These are phyloP conservation scores for Elsinoe batatas DNA, from an alignment of 2,329 filamentous ascomycete species.

Conservation along the genomic window DNA sequence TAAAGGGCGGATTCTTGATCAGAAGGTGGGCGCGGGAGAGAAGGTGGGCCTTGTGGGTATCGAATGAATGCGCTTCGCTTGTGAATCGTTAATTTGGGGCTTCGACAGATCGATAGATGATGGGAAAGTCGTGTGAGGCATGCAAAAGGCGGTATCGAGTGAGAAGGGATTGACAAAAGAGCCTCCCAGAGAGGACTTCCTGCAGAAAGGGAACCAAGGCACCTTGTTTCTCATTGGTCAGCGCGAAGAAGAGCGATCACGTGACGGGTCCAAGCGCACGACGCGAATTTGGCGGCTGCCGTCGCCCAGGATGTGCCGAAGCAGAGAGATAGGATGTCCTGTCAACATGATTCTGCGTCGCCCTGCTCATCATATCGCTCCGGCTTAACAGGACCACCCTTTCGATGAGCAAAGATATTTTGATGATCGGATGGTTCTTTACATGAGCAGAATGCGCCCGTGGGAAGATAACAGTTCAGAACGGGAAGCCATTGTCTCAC, in stretches of 20 bases:
- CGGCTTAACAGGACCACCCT: too few species aligned
- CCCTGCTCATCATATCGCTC: too few species aligned
- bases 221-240: not conserved
- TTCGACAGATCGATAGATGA: not conserved
- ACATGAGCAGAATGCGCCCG: not conserved
- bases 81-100: not conserved
- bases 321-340: not conserved
- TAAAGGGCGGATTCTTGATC: not conserved
- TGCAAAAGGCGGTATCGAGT: not conserved
- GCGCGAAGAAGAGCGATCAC: not conserved
- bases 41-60: not conserved
- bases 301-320: not conserved
- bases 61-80: not conserved
- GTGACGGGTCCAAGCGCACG: not conserved
- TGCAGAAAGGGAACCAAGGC: not conserved
- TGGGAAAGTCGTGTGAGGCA: not conserved
- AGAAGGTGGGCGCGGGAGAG: not conserved
- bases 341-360: not conserved
- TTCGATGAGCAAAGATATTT: not conserved
- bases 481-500: constrained; percentile 4
- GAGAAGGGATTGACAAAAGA: constrained; percentile 2
- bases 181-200: not conserved
- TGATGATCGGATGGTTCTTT: not conserved
- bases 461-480: not conserved
- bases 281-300: not conserved